Evolutionary conservation across 345 rosid genomes (phyloP), one percentile per base, ranked within the genome.

Genomic region (Rhizophora apiculata): DNA sequence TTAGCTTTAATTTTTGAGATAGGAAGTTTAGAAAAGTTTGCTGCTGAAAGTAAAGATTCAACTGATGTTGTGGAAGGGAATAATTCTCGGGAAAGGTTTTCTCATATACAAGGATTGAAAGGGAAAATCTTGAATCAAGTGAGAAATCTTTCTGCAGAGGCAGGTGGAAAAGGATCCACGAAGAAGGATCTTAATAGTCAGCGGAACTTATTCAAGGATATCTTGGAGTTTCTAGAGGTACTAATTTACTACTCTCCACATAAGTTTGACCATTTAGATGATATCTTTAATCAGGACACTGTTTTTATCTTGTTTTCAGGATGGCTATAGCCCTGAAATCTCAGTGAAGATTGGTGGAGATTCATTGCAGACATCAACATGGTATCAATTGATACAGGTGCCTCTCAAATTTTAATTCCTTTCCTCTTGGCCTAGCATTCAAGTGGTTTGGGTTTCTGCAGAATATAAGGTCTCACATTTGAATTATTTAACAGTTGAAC

Each of bases 161-260:
- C 99, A 10, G 96, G 88, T 51, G 99, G 98, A 67, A 95, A 89
- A 79, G 98, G 99, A 68, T 87, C 97, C 29, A 83, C 86, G 34
- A 95, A 95, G 89, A 92, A 92, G 80, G 94, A 89, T 77, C 98
- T 95, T 56, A 89, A 76, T 78, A 87, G 72, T 74, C 99, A 95
- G 80, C 78, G 99, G 18, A 90, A 86, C 79, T 71, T 89, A 63
- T 95, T 95, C 72, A 90, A 80, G 85, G 97, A 92, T 76, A 76
- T 95, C 27, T 67, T 87, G 69, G 97, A 90, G 67, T 87, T 79
- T 75, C 84, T 95, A 48, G 96, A 90, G 96, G 96, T 89, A 69
- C n/a, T 63, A 2, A 1, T 37, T 29, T 57, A 22, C 31, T 54
- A 18, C 54, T 60, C 4, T 60, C 48, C 20, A 8, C 11, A 1